These are phyloP conservation scores for Starmera dryadoides DNA, from an alignment of 805 yeast species.

Conservation along the genomic window DNA sequence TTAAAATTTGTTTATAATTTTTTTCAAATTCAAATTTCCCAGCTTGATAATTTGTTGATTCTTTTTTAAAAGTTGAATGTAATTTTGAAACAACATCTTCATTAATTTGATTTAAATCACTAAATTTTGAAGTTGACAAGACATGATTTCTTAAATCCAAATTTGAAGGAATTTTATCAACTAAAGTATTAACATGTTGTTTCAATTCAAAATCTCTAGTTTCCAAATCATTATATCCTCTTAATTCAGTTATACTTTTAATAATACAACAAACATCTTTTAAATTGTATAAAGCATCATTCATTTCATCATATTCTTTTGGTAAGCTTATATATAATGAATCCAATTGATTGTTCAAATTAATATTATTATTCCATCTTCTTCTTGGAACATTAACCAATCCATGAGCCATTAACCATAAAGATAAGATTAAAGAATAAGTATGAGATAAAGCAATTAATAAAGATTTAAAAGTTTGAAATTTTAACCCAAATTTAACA, in stretches of 20 bases:
- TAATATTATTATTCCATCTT: constrained; percentile 26
- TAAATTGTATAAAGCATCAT: constrained; percentile 55
- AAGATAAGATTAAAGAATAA: constrained; percentile 64
- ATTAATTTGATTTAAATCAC: constrained; percentile 19
- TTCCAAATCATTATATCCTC: neutral
- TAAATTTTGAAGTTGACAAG: constrained; percentile 16
- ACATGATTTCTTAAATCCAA: constrained; percentile 17
- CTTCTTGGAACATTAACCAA: constrained; percentile 58
- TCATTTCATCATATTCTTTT: constrained; percentile 46
- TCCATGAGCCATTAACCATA: constrained; percentile 86
- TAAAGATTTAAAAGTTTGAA: constrained; percentile 54
- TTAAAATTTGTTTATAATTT: constrained; percentile 39
- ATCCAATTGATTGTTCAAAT: constrained; percentile 26
- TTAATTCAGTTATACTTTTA: neutral
- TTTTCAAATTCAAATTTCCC: constrained; percentile 50
- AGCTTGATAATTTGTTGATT: constrained; percentile 45
- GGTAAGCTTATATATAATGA: constrained; percentile 49
- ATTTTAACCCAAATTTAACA: constrained; percentile 44
- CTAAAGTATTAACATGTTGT: constrained; percentile 8
- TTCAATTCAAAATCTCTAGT: constrained; percentile 11
- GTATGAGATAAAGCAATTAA: constrained; percentile 72
- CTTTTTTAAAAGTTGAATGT: constrained; percentile 42
- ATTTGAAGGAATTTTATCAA: constrained; percentile 8
- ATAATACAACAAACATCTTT: constrained; percentile 59
- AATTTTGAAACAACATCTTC: constrained; percentile 41